Base-by-base conservation (phyloP, 495 filamentous ascomycete genomes). In the Podospora australis region DNA sequence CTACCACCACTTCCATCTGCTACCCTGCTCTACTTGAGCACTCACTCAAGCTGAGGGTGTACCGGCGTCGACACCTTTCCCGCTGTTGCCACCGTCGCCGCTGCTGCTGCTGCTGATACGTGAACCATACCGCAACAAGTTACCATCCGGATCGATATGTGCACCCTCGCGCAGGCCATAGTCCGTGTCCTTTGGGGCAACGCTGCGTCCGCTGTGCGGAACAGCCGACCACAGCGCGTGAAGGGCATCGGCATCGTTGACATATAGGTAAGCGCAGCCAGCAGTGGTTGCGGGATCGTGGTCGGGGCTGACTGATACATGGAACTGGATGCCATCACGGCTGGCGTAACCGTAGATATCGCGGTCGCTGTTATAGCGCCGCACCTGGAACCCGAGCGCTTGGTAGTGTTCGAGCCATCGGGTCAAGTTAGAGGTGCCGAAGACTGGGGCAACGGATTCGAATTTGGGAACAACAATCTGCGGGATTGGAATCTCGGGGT, bases 381-480 rank as follows among this genome's bases (percentile, higher is more conserved):
- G 32, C 10, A 48, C 35, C 5, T 38, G 32, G 16, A 48, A 48
- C 11, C 45, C 45, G 13, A 48, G 45, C 1, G 19, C 8, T 3
- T 16, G 19, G 34, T 48, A 48, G 34, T 48, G 45, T 7, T 39
- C 25, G 30, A 48, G 45, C 34, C 45, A 48, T 9, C 44, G 53
- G 28, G 35, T 36, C 9, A 19, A 46, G 6, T 28, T 36, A 10
- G 59, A 43, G 3, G 61, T 58, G 32, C 66, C 55, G 61, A 56
- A 69, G 22, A 42, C 20, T 6, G 38, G 39, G 7, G 21, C 16
- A 4, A 51, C 41, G 16, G 59, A 65, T 29, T 66, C 68, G 0
- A 54, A 39, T 22, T 50, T 68, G 19, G 38, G 36, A 30, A n/a
- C n/a, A n/a, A n/a, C n/a, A n/a, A n/a, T n/a, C n/a, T n/a, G n/a